These are phyloP conservation scores for Ajuga chamaepitys DNA, from an alignment of 257 asterid genomes.

Conservation along the genomic window DNA sequence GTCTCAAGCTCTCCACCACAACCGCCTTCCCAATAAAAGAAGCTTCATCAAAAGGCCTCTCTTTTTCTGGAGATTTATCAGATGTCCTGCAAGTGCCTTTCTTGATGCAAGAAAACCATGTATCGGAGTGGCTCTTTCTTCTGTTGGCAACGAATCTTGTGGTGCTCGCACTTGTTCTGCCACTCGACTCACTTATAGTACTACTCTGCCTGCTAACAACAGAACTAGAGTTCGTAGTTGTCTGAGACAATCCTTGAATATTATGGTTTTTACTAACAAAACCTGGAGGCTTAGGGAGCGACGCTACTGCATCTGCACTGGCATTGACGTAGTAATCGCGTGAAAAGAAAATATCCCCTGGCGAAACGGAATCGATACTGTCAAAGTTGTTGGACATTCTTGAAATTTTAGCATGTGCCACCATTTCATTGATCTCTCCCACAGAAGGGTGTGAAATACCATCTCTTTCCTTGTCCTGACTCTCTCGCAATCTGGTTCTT, in stretches of 20 bases:
- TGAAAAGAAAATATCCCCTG: constrained; percentile 64
- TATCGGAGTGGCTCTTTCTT: constrained; percentile 41
- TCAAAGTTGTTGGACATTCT: constrained; percentile 18
- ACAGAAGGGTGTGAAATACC: constrained; percentile 33
- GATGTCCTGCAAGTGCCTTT: constrained; percentile 53
- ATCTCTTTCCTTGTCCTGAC: constrained; percentile 20
- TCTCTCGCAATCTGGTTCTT: constrained; percentile 30
- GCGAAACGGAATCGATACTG: constrained; percentile 62
- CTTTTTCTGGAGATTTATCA: constrained; percentile 51
- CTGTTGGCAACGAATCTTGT: constrained; percentile 48
- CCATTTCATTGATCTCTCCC: constrained; percentile 66
- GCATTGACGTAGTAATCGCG: constrained; percentile 19
- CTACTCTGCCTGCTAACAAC: constrained; percentile 48
- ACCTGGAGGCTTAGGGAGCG: constrained; percentile 34
- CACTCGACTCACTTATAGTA: constrained; percentile 39
- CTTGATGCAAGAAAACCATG: constrained; percentile 71
- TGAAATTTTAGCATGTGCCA: constrained; percentile 45
- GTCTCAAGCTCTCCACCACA: constrained; percentile 65
- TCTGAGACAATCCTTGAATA: constrained; percentile 17
- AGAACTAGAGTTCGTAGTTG: constrained; percentile 24
- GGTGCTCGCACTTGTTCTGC: constrained; percentile 48
- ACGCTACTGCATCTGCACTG: constrained; percentile 7
- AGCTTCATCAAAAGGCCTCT: constrained; percentile 52
- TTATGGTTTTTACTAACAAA: constrained; percentile 12
- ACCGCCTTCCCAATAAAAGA: constrained; percentile 58